A percentile compares a stretch with the other conserved stretches of the same genome.
These are phyloP conservation scores for Mediolabrus comicus DNA, from an alignment of 108 stramenopile genomes.

Conservation along the genomic window DNA sequence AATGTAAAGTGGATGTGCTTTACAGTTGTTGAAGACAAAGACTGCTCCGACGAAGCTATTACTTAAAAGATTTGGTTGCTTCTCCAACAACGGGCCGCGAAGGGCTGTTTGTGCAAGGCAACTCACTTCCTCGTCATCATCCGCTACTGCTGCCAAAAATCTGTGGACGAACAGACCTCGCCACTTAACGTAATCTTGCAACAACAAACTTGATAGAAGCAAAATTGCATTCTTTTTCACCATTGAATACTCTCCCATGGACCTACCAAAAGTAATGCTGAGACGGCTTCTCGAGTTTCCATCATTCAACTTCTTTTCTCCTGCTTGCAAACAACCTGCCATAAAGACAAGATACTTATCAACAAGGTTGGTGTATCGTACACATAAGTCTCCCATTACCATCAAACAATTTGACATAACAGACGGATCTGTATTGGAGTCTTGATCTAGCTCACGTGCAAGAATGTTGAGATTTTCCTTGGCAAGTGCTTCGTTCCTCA, in stretches of 20 bases:
- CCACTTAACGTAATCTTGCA: conserved; percentile 98
- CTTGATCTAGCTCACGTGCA: conserved; percentile 81
- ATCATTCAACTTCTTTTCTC: conserved; percentile 27
- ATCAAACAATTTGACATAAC: conserved; percentile 89
- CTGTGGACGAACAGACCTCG: conserved; percentile 87
- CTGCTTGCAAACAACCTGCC: conserved; percentile 88
- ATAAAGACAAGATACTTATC: conserved; percentile 91
- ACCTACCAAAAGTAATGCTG: conserved; percentile 17
- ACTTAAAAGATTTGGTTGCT: conserved; percentile 81
- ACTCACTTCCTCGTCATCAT: conserved; percentile 83
- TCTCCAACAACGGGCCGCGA: conserved; percentile 66
- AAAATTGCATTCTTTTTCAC: conserved; percentile 90
- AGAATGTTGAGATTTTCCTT: conserved; percentile 78
- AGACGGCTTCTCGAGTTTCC: conserved; percentile 17
- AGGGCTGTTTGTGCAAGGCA: conserved; percentile 73
- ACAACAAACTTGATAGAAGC: conserved; percentile 78
- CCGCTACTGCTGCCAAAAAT: conserved; percentile 88
- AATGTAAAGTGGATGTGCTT: conserved; percentile 86
- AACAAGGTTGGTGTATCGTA: conserved; percentile 89
- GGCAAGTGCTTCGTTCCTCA: conserved; percentile 84
- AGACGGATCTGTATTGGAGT: conserved; percentile 50
- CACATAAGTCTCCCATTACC: conserved; percentile 90
- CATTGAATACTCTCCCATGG: conserved; percentile 26
- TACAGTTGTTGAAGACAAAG: conserved; percentile 90
- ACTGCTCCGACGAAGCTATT: conserved; percentile 90